A percentile compares a stretch with the other conserved stretches of the same genome.
phyloP scores from a whole-genome alignment of 148 eudicot species.

The Fallopia convolvulus region DNA sequence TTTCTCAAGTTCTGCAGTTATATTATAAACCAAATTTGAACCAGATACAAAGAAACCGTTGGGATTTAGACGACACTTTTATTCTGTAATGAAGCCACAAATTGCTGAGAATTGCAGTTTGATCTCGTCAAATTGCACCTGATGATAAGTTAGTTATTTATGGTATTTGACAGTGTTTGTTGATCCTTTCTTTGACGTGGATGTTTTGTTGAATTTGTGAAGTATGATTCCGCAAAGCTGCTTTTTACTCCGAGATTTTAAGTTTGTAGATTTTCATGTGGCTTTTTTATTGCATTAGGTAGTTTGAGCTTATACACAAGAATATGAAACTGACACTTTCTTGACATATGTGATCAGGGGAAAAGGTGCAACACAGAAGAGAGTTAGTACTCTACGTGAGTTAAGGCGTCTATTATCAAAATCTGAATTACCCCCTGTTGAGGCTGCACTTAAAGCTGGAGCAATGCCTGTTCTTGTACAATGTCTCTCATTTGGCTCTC shows the following conservation, averaged over 20 bases:
- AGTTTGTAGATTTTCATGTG: neutral
- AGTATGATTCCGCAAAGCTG: neutral
- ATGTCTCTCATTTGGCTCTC: conserved; percentile 87
- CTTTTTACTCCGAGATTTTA: neutral
- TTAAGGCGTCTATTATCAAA: conserved; percentile 68
- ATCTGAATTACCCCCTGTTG: conserved; percentile 95
- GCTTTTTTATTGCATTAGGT: neutral
- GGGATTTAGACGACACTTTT: neutral
- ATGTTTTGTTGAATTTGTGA: neutral
- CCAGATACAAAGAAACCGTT: neutral
- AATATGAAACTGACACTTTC: neutral
- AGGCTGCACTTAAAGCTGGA: conserved; percentile 76
- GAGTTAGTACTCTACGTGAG: conserved; percentile 65
- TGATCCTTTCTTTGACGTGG: neutral
- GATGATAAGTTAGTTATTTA: neutral
- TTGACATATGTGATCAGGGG: conserved; percentile 41
- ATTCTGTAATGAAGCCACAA: neutral
- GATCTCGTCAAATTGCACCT: neutral
- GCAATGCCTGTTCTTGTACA: conserved; percentile 71
- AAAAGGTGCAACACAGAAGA: conserved; percentile 73
- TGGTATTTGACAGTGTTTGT: neutral
- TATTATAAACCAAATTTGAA: neutral
- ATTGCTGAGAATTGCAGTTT: neutral
- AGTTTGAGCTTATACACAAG: neutral
- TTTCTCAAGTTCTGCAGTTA: neutral